Evolutionary conservation across 2,329 filamentous ascomycete genomes (phyloP), one percentile per base, ranked within the genome.

Genomic region (Xylaria sp.): DNA sequence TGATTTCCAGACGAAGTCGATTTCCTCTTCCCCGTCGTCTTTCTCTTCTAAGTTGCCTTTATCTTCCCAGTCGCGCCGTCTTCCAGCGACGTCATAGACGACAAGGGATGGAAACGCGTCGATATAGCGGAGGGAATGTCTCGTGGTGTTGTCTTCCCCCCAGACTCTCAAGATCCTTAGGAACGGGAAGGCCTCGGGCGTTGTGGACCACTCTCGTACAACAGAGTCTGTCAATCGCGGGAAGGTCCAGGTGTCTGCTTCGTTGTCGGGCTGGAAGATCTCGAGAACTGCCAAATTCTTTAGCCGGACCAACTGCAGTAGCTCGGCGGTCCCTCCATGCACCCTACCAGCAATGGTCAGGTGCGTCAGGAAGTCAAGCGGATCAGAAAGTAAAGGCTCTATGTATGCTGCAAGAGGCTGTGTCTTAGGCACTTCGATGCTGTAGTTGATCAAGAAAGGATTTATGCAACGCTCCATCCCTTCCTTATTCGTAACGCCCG

Each of bases 241-340:
- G 36, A 81, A 81, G 29, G 67, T 60, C 29, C 66, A 65, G 3
- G 67, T 61, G 25, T 74, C 50, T 42, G 74, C 70, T 13, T 45
- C 29, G 31, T 78, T 77, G 1, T 72, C 69, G 1, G 80, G 79
- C 65, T 83, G 78, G 15, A 84, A 76, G 25, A 86, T 77, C 71
- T 85, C 82, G 13, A 86, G 77, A 2, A 83, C 78, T 9, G 80
- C 83, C 4, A 86, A 79, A 57, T 85, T 86, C 31, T 76, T 79
- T 69, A 86, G 76, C 3, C 78, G 72, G 0, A 81, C 70, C 36
- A 86, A 74, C 20, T 72, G 72, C 1, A 84, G 67, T 31, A 86
- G 71, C 56, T 85, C 82, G 22, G 76, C 73, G 0, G 77, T 76
- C 5, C 62, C 70, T 45, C 77, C 72, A 1, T 33, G 38, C 17